Percentiles rank a stretch among this genome's conserved stretches.
phyloP scores from a whole-genome alignment of 306 rosid genomes.

The Casuarina cunninghamiana region DNA sequence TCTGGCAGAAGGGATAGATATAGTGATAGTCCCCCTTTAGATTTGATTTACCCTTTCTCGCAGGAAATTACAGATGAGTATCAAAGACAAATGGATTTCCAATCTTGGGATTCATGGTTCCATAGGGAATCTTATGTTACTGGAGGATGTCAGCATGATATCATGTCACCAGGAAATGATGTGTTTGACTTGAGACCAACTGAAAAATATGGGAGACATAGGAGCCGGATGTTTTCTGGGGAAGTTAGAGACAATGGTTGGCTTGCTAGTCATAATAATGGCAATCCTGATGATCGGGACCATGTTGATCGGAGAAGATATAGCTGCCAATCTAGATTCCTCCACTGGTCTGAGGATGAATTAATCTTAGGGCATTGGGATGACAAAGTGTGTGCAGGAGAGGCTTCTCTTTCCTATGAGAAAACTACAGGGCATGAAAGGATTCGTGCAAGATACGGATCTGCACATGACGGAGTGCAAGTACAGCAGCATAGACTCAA shows the following conservation, averaged over 20 bases:
- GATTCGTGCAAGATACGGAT: slow-evolving; percentile 25
- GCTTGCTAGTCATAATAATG: slow-evolving; percentile 33
- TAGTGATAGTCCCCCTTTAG: slow-evolving; percentile 19
- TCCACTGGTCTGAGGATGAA: slow-evolving; percentile 48
- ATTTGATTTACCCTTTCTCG: slow-evolving; percentile 37
- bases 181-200: slow-evolving; percentile 30
- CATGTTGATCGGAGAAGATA: slow-evolving; percentile 31
- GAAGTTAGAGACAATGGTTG: slow-evolving; percentile 35
- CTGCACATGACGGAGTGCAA: slow-evolving; percentile 36
- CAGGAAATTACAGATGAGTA: slow-evolving; percentile 40
- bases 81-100: slow-evolving; percentile 26
- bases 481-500: slow-evolving; percentile 31
- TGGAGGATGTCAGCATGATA: slow-evolving; percentile 15
- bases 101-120: slow-evolving; percentile 26
- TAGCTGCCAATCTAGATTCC: slow-evolving; percentile 36
- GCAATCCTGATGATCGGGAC: slow-evolving; percentile 32
- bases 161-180: slow-evolving; percentile 33
- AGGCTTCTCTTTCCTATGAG: slow-evolving; percentile 27
- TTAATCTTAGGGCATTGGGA: slow-evolving; percentile 33
- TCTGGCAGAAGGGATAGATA: slow-evolving; percentile 38
- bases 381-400: slow-evolving; percentile 16
- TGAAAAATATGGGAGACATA: slow-evolving; percentile 28
- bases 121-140: slow-evolving; percentile 27
- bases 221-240: slow-evolving; percentile 29
- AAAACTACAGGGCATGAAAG: slow-evolving; percentile 20